Conservation (phyloP, 257 asterid species). For the Paulownia fortunei region DNA sequence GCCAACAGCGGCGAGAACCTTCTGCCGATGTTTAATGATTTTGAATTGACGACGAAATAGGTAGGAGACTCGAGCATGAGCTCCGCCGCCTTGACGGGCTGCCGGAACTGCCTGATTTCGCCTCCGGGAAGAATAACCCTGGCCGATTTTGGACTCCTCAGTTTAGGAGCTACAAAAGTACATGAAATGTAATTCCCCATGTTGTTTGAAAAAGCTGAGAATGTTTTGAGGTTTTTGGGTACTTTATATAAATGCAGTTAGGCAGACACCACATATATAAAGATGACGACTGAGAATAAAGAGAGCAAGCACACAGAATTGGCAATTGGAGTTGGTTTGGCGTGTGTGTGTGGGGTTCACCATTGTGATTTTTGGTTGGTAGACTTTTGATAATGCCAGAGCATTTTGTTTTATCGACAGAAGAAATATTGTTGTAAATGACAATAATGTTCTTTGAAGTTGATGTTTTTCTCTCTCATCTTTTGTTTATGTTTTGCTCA, state of each 20-base stretch:
- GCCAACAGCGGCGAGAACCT: conserved; percentile 70
- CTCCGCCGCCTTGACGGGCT: conserved; percentile 73
- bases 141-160: conserved; percentile 48
- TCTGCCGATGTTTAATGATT: conserved; percentile 49
- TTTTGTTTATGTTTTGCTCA: not conserved
- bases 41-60: conserved; percentile 58
- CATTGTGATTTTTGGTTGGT: too few relatives aligned
- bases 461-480: not conserved
- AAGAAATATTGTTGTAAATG: not conserved
- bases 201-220: not conserved
- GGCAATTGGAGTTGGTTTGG: not conserved
- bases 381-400: not conserved
- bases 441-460: not conserved
- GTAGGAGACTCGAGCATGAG: conserved; percentile 70
- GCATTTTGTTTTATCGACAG: not conserved
- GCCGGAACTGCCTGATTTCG: conserved; percentile 58
- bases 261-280: not conserved
- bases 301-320: not conserved
- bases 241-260: not conserved
- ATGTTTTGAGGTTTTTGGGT: not conserved
- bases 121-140: conserved; percentile 71
- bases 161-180: conserved; percentile 33
- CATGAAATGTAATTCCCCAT: conserved; percentile 78
- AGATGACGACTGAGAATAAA: not conserved
- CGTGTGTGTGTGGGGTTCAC: not conserved